Base-by-base conservation (phyloP, 169 alveolate genomes). In the Plasmodium malariae region DNA sequence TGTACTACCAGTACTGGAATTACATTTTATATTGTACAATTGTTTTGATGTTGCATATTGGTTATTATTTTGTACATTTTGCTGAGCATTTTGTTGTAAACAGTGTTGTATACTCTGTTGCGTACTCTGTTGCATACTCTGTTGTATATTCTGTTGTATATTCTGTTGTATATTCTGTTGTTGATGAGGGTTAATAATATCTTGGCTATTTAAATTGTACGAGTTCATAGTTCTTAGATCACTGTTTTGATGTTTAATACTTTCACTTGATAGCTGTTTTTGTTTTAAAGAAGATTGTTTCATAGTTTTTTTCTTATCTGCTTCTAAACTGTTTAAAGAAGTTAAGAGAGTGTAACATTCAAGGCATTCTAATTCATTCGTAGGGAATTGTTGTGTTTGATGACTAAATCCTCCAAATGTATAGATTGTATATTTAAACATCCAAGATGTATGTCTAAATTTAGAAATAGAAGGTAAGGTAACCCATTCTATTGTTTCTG, bases 391-490 rank as follows among this genome's bases (percentile, higher is more conserved):
- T 57, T 98, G 99, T 7, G 98, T 94, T 70, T 98, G 98, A 65
- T 97, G 97, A 48, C 98, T 97, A 88, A 98, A 98, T 1, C 99
- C 99, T 17, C 99, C 99, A 90, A 97, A 98, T 7, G 97, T 93
- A 86, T 96, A 98, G 21, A 98, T 88, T 9, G 94, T 94, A 19
- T 96, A 87, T 43, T 97, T 98, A 51, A 92, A 92, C 26, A 94
- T 83, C 98, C 99, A 97, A 37, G 98, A 94, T 3, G 98, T 93
- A 88, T 98, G 99, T 74, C 99, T 95, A 74, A 94, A 97, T 92
- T 99, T 95, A 59, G 96, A 92, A 32, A 98, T 96, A 21, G 98
- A 90, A 11, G 98, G 97, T 37, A 97, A 94, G 40, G 97, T 96
- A 51, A 96, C 95, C 99, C 99, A 98, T 70, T 98, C 99, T 17